phyloP scores from a whole-genome alignment of 768 basidiomycete species.

The Strobilomyces dryophilus region DNA sequence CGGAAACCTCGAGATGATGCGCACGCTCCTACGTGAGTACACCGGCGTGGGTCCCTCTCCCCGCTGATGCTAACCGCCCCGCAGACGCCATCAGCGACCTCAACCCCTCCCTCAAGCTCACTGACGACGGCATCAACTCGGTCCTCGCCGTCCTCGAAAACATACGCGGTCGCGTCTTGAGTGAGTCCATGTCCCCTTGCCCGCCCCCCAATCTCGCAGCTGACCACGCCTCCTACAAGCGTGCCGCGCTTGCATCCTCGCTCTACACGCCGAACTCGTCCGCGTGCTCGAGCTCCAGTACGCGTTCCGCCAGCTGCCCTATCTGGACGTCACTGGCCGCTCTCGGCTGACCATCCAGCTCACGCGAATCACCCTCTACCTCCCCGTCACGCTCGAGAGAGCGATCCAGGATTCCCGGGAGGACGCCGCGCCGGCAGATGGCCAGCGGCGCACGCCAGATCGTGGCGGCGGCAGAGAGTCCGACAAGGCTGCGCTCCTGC shows the following conservation, averaged over 20 bases:
- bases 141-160: constrained; percentile 66
- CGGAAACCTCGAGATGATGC: constrained; percentile 83
- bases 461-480: constrained; percentile 8
- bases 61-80: neutral
- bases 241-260: constrained; percentile 71
- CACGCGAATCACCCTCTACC: constrained; percentile 67
- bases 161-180: constrained; percentile 71
- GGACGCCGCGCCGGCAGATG: constrained; percentile 1
- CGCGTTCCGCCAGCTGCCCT: constrained; percentile 69
- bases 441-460: constrained; percentile 3
- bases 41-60: neutral
- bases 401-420: constrained; percentile 47
- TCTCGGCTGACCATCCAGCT: constrained; percentile 74
- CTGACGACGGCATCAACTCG: constrained; percentile 74
- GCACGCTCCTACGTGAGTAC: constrained; percentile 64
- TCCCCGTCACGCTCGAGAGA: constrained; percentile 70
- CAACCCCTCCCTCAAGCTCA: constrained; percentile 71
- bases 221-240: constrained; percentile 35
- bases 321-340: constrained; percentile 73
- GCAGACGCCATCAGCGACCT: constrained; percentile 74
- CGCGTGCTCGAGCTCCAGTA: constrained; percentile 80
- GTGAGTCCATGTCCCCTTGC: constrained; percentile 33
- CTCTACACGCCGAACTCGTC: constrained; percentile 68
- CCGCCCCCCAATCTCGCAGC: neutral
- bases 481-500: constrained; percentile 41